Evolutionary conservation across 2,329 filamentous ascomycete genomes (phyloP).

Genomic region (Colletotrichum endophyticum): DNA sequence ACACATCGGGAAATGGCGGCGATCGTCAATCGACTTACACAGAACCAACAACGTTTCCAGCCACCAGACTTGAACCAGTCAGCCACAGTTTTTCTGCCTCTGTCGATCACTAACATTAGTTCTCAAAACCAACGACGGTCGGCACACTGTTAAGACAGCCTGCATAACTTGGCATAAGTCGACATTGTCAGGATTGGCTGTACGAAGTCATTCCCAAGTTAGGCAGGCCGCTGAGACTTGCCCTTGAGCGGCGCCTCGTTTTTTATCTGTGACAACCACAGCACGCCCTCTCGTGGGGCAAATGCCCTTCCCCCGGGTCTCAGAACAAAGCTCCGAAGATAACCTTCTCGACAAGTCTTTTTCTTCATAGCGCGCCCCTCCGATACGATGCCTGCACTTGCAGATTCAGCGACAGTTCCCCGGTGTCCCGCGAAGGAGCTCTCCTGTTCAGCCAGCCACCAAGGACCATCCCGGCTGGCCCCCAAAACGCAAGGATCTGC

Average conservation of each 20-base stretch:
- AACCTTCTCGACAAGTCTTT: conserved; percentile 2
- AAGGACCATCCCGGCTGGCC: background rate
- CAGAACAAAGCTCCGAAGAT: conserved; percentile 17
- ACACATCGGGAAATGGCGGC: background rate
- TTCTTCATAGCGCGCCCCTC: background rate
- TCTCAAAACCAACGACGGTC: background rate
- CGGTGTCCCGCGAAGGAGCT: background rate
- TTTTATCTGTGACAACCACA: conserved; percentile 14
- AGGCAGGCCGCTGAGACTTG: background rate
- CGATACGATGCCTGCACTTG: conserved; percentile 2
- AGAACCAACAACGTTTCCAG: background rate
- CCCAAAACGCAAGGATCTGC: background rate
- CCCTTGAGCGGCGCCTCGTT: background rate
- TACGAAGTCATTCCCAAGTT: conserved; percentile 1
- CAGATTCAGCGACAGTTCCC: conserved; percentile 1
- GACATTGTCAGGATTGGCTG: background rate
- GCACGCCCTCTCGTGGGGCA: background rate
- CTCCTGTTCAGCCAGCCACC: background rate
- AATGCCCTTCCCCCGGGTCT: background rate
- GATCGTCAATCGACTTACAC: background rate
- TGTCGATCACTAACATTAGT: background rate
- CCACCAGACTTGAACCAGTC: background rate
- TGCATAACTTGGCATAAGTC: background rate
- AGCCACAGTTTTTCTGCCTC: background rate
- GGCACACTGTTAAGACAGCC: background rate